Conservation (phyloP, 148 eudicot genomes). For the Polygonum aviculare region DNA sequence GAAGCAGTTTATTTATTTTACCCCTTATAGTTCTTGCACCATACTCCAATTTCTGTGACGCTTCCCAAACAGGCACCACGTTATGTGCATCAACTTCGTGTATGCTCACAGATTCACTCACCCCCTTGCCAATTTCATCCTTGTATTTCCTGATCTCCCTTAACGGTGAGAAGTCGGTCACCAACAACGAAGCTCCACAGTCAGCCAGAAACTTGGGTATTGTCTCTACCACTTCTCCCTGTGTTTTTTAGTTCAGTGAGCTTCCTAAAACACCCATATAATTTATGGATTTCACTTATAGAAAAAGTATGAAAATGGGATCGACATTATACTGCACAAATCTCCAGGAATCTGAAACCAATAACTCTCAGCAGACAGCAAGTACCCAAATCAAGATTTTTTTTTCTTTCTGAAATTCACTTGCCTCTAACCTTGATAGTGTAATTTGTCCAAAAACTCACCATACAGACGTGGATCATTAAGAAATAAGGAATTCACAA, state of each 20-base stretch:
- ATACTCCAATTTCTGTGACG: conserved; percentile 80
- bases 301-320: background rate
- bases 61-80: conserved; percentile 87
- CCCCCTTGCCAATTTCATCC: conserved; percentile 61
- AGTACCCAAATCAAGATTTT: background rate
- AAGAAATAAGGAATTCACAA: background rate
- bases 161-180: conserved; percentile 81
- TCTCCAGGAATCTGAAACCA: background rate
- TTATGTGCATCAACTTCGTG: conserved; percentile 99
- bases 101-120: conserved; percentile 50
- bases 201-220: conserved; percentile 67
- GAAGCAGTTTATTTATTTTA: conserved; percentile 74
- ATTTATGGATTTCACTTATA: background rate
- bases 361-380: background rate
- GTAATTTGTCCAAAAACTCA: background rate
- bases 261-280: background rate
- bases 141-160: conserved; percentile 68
- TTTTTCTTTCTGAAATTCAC: too few species aligned
- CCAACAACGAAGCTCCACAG: conserved; percentile 86
- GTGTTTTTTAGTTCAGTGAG: background rate
- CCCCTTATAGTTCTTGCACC: conserved; percentile 78
- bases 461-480: background rate
- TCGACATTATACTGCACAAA: background rate
- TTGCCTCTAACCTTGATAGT: background rate
- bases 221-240: conserved; percentile 90